These are phyloP conservation scores for Phytophthora pini DNA, from an alignment of 352 stramenopile species.

Conservation along the genomic window DNA sequence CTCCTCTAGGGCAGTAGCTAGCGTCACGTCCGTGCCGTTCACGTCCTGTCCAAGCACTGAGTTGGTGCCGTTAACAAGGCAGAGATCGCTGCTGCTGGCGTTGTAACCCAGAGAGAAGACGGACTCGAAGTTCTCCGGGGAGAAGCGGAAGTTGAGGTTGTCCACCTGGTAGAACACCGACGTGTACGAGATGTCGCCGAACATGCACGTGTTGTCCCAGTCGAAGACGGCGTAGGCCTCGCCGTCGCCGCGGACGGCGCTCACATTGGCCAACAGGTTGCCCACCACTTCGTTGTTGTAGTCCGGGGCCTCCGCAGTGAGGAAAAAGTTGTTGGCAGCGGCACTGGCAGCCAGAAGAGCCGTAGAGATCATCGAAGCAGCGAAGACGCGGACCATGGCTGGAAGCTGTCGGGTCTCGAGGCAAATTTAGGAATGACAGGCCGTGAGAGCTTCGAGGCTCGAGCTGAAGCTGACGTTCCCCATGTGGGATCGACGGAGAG, in stretches of 20 bases:
- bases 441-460: neutral
- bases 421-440: conserved; percentile 28
- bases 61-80: conserved; percentile 49
- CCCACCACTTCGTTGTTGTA: conserved; percentile 67
- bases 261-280: conserved; percentile 46
- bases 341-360: conserved; percentile 20
- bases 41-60: conserved; percentile 52
- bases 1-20: conserved; percentile 37
- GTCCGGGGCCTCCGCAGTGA: conserved; percentile 49
- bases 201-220: conserved; percentile 79
- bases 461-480: conserved; percentile 12
- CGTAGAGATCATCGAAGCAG: conserved; percentile 22
- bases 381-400: conserved; percentile 32
- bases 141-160: conserved; percentile 60
- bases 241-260: conserved; percentile 36
- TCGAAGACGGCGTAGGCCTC: conserved; percentile 64
- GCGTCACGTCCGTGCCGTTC: conserved; percentile 49
- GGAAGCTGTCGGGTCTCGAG: neutral
- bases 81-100: conserved; percentile 50
- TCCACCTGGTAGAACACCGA: conserved; percentile 66
- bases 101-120: conserved; percentile 65
- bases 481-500: conserved; percentile 20
- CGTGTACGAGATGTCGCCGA: conserved; percentile 72
- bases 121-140: conserved; percentile 45
- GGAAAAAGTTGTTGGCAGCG: conserved; percentile 12